These are phyloP conservation scores for Lasiosphaeria hispida DNA, from an alignment of 495 filamentous ascomycete species.

Conservation along the genomic window DNA sequence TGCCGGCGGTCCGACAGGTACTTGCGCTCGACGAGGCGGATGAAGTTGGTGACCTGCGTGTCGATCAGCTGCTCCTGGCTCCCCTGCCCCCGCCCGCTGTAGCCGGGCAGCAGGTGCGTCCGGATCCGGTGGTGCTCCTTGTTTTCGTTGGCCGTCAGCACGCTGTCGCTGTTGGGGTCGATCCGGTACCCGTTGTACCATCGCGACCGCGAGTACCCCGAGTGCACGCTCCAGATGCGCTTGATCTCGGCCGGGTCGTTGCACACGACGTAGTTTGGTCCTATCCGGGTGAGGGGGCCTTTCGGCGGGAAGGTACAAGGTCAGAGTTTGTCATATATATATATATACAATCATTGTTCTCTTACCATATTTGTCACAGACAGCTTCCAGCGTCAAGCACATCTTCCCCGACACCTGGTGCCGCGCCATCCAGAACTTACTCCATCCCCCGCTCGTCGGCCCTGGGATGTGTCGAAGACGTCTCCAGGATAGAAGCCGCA, in stretches of 20 bases:
- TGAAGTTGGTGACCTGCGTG: slow-evolving; percentile 13
- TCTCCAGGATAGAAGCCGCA: neutral
- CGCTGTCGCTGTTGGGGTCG: slow-evolving; percentile 20
- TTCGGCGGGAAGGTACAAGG: neutral
- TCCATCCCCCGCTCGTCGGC: slow-evolving; percentile 10
- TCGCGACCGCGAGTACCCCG: slow-evolving; percentile 14
- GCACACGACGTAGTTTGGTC: slow-evolving; percentile 17
- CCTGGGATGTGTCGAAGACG: slow-evolving; percentile 18
- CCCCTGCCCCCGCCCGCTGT: slow-evolving; percentile 10
- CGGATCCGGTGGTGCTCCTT: slow-evolving; percentile 19
- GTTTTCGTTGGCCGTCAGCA: slow-evolving; percentile 20
- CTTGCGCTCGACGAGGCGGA: slow-evolving; percentile 18
- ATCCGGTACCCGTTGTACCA: slow-evolving; percentile 24
- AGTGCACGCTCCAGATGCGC: slow-evolving; percentile 22
- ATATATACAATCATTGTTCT: no score
- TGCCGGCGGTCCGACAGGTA: slow-evolving; percentile 13
- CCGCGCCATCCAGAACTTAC: slow-evolving; percentile 12
- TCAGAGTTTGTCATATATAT: neutral
- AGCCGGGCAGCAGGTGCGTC: slow-evolving; percentile 9
- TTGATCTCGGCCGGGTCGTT: slow-evolving; percentile 15
- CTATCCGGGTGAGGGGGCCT: slow-evolving; percentile 12
- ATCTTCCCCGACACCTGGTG: slow-evolving; percentile 9
- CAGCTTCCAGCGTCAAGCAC: neutral
- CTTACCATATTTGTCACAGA: slow-evolving; percentile 18
- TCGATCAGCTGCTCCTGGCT: slow-evolving; percentile 12